phyloP scores from a whole-genome alignment of 768 basidiomycete genomes.

The Panus rudis region DNA sequence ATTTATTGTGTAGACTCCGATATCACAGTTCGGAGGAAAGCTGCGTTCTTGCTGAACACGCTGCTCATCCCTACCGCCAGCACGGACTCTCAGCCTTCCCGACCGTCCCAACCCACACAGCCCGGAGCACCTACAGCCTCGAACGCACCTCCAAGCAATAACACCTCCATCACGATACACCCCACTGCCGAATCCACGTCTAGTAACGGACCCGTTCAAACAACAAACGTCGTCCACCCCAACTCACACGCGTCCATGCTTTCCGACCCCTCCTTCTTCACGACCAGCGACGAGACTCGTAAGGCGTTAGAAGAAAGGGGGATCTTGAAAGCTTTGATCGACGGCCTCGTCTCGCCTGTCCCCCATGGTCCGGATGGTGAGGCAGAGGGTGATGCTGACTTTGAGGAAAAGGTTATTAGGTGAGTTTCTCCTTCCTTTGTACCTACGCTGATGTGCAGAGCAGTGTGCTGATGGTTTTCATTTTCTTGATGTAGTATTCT shows the following conservation, averaged over 20 bases:
- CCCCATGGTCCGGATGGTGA: conserved; percentile 69
- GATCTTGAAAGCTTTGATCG: conserved; percentile 44
- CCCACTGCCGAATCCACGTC: conserved; percentile 11
- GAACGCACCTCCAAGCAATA: not conserved
- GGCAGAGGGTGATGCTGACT: conserved; percentile 49
- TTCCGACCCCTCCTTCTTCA: conserved; percentile 43
- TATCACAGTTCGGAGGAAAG: conserved; percentile 70
- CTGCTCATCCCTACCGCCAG: conserved; percentile 50
- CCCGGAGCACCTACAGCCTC: conserved; percentile 2
- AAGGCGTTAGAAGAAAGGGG: conserved; percentile 40
- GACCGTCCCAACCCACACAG: conserved; percentile 2
- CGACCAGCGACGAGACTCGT: conserved; percentile 43
- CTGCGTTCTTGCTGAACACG: conserved; percentile 66
- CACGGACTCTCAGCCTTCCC: conserved; percentile 4
- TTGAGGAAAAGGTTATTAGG: conserved; percentile 60
- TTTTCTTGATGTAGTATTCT: conserved; percentile 34
- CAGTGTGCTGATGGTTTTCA: not conserved
- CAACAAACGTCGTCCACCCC: conserved; percentile 41
- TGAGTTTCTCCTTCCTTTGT: conserved; percentile 19
- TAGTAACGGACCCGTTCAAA: not conserved
- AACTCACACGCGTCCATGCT: conserved; percentile 70
- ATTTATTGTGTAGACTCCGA: conserved; percentile 57
- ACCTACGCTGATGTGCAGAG: not conserved
- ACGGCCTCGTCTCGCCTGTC: conserved; percentile 45
- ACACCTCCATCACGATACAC: conserved; percentile 10